Base-by-base conservation (phyloP, 179 eudicot genomes). In the Camellia oleifera region DNA sequence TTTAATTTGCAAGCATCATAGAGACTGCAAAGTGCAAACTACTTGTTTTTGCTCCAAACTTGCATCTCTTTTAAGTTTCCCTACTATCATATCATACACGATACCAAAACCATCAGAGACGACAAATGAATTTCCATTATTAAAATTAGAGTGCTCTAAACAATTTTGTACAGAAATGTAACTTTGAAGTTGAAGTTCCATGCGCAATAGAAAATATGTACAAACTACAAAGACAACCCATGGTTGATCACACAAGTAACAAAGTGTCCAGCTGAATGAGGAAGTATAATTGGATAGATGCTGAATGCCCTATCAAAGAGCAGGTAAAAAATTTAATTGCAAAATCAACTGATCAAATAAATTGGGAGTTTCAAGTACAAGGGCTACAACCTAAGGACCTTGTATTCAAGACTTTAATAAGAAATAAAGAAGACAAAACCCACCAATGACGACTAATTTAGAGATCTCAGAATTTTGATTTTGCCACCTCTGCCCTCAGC, bases 1-100 rank as follows among this genome's bases (percentile, higher is more conserved):
- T 40, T 93, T 97, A 6, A 95, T 88, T 54, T 92, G 97, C 84
- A 83, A 85, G 86, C 87, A 80, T 74, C 98, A 89, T 78, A 75
- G 88, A 70, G 91, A 85, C 81, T 87, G 91, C 79, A 78, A 77
- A 82, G 77, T 64, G 91, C 79, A 78, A 77, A 82, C 79, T 64
- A 69, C 78, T 84, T 76, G 91, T 77, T 91, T 91, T 89, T 52
- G 86, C 61, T 69, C 86, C 92, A 15, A 79, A 52, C 83, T 88
- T 88, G 87, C 81, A 74, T 80, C 81, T 88, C 83, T 87, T 92
- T 42, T 82, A 7, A 73, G 80, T 77, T 69, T 90, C 90, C 78
- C 60, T 85, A 17, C 77, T 54, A 15, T 91, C 91, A 97, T 94
- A 87, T 52, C 65, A 0, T 0, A 45, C 40, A 32, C 40, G 40